Conservation (phyloP, 805 yeast genomes). For the Hemisphaericaspora nanyangensis region DNA sequence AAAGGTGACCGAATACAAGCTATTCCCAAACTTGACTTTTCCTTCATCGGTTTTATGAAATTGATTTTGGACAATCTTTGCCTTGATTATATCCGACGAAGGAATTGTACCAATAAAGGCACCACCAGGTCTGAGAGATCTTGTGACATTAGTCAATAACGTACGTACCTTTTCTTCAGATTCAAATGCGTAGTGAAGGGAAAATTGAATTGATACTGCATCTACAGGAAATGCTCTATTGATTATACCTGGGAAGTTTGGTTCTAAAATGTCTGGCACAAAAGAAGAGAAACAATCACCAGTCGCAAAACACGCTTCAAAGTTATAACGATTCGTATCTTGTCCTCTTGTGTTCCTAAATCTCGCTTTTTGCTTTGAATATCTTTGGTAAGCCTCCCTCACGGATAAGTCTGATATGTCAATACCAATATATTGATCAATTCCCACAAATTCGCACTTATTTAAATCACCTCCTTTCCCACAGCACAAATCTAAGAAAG, state of each 20-base stretch:
- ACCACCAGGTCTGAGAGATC: slow-evolving; percentile 78
- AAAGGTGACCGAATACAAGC: slow-evolving; percentile 75
- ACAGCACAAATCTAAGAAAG: slow-evolving; percentile 82
- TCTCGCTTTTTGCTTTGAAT: slow-evolving; percentile 46
- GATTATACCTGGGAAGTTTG: slow-evolving; percentile 54
- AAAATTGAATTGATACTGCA: slow-evolving; percentile 84
- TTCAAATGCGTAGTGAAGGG: slow-evolving; percentile 92
- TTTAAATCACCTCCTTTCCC: slow-evolving; percentile 98
- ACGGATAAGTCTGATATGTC: slow-evolving; percentile 90
- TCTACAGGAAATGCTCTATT: slow-evolving; percentile 79
- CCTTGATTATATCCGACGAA: slow-evolving; percentile 76
- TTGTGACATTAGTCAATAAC: slow-evolving; percentile 69
- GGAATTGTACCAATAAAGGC: slow-evolving; percentile 92
- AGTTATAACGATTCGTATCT: slow-evolving; percentile 50
- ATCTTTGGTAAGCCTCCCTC: slow-evolving; percentile 77
- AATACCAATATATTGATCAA: slow-evolving; percentile 79
- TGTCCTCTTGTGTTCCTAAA: slow-evolving; percentile 23
- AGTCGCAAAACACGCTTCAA: slow-evolving; percentile 79
- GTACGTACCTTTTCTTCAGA: slow-evolving; percentile 74
- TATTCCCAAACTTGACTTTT: slow-evolving; percentile 73
- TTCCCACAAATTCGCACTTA: slow-evolving; percentile 75
- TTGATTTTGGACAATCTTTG: slow-evolving; percentile 52
- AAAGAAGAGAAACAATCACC: slow-evolving; percentile 85
- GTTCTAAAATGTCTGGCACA: slow-evolving; percentile 60
- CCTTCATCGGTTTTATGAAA: slow-evolving; percentile 9